Conservation (phyloP, 2,329 filamentous ascomycete species). For the Trichothecium sympodiale region DNA sequence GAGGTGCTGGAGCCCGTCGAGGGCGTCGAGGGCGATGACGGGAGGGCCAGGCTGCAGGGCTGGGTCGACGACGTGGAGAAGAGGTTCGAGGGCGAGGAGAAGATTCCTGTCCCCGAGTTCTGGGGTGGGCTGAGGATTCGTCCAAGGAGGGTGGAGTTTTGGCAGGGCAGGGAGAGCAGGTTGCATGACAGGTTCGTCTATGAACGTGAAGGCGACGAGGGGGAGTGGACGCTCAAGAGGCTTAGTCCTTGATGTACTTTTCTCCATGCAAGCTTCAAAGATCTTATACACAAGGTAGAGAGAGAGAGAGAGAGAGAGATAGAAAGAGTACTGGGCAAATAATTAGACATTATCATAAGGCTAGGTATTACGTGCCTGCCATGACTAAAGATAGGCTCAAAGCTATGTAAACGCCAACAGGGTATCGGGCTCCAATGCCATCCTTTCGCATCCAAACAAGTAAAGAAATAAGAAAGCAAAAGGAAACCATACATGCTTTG, state of each 20-base stretch:
- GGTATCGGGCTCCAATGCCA: slow-evolving; percentile 1
- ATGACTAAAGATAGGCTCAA: too few relatives aligned
- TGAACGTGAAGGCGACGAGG: slow-evolving; percentile 41
- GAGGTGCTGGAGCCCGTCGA: slow-evolving; percentile 54
- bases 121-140: slow-evolving; percentile 87
- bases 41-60: slow-evolving; percentile 61
- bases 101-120: slow-evolving; percentile 84
- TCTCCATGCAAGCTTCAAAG: too few relatives aligned
- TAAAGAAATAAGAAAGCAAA: not conserved
- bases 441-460: not conserved
- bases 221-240: slow-evolving; percentile 57
- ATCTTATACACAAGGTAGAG: too few relatives aligned
- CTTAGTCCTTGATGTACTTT: slow-evolving; percentile 56
- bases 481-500: not conserved
- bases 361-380: too few relatives aligned
- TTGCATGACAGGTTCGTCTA: slow-evolving; percentile 93
- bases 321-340: too few relatives aligned
- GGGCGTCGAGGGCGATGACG: slow-evolving; percentile 41
- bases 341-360: too few relatives aligned
- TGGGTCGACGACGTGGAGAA: slow-evolving; percentile 69
- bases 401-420: too few relatives aligned
- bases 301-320: too few relatives aligned
- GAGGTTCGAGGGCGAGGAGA: slow-evolving; percentile 61
- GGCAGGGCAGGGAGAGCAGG: slow-evolving; percentile 82
- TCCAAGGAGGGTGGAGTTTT: slow-evolving; percentile 86